These are phyloP conservation scores for Hemileia vastatrix DNA, from an alignment of 1,284 basidiomycete genomes.

Conservation along the genomic window DNA sequence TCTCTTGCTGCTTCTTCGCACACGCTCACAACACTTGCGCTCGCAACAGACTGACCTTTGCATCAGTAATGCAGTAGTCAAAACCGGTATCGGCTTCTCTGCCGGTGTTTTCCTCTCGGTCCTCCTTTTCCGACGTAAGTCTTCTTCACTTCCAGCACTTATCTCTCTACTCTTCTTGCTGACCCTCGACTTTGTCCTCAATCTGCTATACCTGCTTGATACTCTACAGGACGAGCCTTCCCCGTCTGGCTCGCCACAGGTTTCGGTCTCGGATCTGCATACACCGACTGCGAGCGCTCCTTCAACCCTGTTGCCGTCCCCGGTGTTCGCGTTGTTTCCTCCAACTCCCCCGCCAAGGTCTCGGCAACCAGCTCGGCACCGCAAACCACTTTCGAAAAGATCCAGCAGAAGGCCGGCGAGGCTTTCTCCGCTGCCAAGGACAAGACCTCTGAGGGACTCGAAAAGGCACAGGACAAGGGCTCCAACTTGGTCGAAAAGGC, in stretches of 20 bases:
- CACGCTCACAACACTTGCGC: no score
- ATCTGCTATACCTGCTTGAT: no score
- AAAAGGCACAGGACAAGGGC: no score
- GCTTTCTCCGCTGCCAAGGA: constrained; percentile 33
- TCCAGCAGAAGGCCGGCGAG: constrained; percentile 39
- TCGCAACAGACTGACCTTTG: constrained; percentile 43
- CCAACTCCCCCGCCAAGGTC: no score
- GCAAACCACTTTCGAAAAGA: constrained; percentile 33
- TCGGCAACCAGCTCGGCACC: constrained; percentile 26
- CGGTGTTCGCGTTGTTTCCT: constrained; percentile 31
- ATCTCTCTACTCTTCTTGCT: background rate
- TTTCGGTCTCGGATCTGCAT: constrained; percentile 40
- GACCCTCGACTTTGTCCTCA: background rate
- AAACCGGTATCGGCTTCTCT: constrained; percentile 45
- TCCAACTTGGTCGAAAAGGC: no score
- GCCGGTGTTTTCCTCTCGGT: constrained; percentile 44
- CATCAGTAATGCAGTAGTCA: constrained; percentile 44
- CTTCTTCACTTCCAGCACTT: background rate
- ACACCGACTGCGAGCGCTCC: constrained; percentile 44
- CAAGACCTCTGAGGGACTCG: constrained; percentile 27
- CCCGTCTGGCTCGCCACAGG: constrained; percentile 45
- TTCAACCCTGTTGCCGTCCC: constrained; percentile 44
- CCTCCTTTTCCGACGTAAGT: constrained; percentile 36
- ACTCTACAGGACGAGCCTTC: constrained; percentile 39
- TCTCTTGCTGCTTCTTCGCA: no score